Evolutionary conservation across 2,329 filamentous ascomycete species (phyloP), one percentile per base, ranked within the genome.

Genomic region (Lasiodiplodia gonubiensis): DNA sequence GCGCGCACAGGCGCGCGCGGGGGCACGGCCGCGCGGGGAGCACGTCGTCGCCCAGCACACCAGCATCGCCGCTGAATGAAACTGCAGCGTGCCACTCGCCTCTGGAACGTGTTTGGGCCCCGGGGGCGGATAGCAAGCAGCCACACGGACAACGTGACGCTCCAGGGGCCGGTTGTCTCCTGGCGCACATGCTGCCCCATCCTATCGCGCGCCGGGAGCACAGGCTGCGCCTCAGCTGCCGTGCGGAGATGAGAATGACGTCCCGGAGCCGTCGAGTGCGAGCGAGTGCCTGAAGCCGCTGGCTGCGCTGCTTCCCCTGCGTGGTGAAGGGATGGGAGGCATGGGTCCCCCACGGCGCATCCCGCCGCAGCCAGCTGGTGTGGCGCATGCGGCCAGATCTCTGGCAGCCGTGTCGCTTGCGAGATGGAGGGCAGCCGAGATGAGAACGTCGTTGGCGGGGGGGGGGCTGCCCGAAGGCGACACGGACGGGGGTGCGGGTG

Each of bases 201-300:
- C 59, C 46, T 61, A 63, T 63, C 59, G 59, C 59, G 59, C 59
- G 46, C 27, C 59, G 59, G 59, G 42, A 63, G 59, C 46, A 63
- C 59, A 51, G 59, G 59, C 42, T 63, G 59, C 59, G 59, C 51
- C 61, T 54, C 61, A 64, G 49, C 61, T 64, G 61, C 37, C 25
- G 51, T 63, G 52, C 64, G 64, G 64, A 66, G 64, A 66, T 66
- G 64, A 66, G 52, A 42, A 55, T 63, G 59, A 63, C 42, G 59
- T 63, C 35, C 59, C 46, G 33, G 46, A 51, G 59, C 59, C 46
- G 37, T 60, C 27, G 39, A 46, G 18, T 46, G 42, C 42, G 42
- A 10, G 42, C 42, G 57, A 63, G 59, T 63, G 59, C 59, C 59
- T 63, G 59, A 52, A 63, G 59, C 59, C 46, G 59, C 59, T 63